Percentiles rank a stretch among this genome's conserved stretches.
Conservation (phyloP, 2,329 filamentous ascomycete species). For the Aspergillus phoenicis region DNA sequence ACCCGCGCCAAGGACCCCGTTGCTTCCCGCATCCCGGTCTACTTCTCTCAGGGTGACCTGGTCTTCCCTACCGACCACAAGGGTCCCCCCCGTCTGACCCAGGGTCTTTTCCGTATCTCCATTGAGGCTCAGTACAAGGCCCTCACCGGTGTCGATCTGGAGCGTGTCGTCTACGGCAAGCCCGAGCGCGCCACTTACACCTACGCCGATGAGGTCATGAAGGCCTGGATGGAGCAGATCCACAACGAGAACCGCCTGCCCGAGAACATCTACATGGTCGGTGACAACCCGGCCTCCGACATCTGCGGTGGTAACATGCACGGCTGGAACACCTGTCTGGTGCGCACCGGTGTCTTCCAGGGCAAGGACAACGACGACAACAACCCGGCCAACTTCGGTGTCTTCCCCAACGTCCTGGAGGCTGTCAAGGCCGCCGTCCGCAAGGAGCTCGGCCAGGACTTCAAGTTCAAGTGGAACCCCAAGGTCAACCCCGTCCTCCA, state of each 20-base stretch:
- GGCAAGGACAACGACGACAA: slow-evolving; percentile 74
- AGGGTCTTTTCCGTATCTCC: slow-evolving; percentile 74
- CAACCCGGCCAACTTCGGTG: slow-evolving; percentile 76
- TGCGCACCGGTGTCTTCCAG: slow-evolving; percentile 77
- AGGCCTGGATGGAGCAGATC: slow-evolving; percentile 73
- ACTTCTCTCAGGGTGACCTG: slow-evolving; percentile 69
- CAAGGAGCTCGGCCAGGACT: slow-evolving; percentile 73
- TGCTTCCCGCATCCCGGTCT: slow-evolving; percentile 70
- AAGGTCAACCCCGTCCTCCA: slow-evolving; percentile 68
- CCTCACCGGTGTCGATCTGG: slow-evolving; percentile 68
- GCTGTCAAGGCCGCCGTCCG: slow-evolving; percentile 68
- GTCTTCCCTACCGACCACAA: slow-evolving; percentile 68
- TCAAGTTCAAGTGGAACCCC: slow-evolving; percentile 73
- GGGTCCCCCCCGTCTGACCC: slow-evolving; percentile 66
- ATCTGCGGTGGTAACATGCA: slow-evolving; percentile 79
- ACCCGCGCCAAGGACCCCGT: slow-evolving; percentile 68
- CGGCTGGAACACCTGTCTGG: slow-evolving; percentile 78
- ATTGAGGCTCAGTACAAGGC: slow-evolving; percentile 68
- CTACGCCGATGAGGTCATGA: slow-evolving; percentile 73
- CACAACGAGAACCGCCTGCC: slow-evolving; percentile 72
- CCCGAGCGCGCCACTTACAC: slow-evolving; percentile 75
- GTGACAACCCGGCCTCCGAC: slow-evolving; percentile 73
- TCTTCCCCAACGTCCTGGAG: slow-evolving; percentile 72
- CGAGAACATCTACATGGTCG: slow-evolving; percentile 74
- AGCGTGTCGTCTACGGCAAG: slow-evolving; percentile 77